Conservation (phyloP, 805 yeast genomes). For the Blastobotrys terrestris region DNA sequence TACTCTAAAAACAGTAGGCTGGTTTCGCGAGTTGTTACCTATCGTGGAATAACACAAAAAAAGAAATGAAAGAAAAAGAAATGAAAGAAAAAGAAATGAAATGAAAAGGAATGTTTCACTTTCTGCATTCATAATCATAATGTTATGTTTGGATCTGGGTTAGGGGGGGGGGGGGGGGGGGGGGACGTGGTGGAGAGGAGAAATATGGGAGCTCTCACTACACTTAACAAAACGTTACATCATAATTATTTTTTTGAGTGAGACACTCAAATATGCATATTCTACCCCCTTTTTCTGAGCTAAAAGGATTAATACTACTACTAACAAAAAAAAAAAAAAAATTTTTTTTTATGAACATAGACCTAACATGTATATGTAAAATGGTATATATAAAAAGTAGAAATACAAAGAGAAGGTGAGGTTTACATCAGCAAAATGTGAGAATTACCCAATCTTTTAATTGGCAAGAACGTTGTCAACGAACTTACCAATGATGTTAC, state of each 20-base stretch:
- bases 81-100: too few species aligned
- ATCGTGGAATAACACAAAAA: too few species aligned
- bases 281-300: not conserved
- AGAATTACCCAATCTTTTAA: not conserved
- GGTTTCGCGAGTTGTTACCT: not conserved
- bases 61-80: too few species aligned
- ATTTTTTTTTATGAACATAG: not conserved
- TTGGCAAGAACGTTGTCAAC: conserved; percentile 17
- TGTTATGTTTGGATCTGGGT: not conserved
- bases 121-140: not conserved
- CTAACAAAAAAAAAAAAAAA: not conserved
- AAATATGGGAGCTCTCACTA: too few species aligned
- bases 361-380: not conserved
- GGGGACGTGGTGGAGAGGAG: too few species aligned
- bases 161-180: too few species aligned
- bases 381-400: not conserved
- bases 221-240: too few species aligned
- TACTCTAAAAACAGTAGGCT: too few species aligned
- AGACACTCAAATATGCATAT: not conserved
- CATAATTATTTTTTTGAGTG: too few species aligned
- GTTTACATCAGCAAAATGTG: not conserved
- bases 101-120: conserved; percentile 1
- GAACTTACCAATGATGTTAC: conserved; percentile 42
- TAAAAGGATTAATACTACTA: too few species aligned
- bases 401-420: not conserved